Evolutionary conservation across 2,329 filamentous ascomycete genomes (phyloP).

Genomic region (Trichoderma aggressivum): DNA sequence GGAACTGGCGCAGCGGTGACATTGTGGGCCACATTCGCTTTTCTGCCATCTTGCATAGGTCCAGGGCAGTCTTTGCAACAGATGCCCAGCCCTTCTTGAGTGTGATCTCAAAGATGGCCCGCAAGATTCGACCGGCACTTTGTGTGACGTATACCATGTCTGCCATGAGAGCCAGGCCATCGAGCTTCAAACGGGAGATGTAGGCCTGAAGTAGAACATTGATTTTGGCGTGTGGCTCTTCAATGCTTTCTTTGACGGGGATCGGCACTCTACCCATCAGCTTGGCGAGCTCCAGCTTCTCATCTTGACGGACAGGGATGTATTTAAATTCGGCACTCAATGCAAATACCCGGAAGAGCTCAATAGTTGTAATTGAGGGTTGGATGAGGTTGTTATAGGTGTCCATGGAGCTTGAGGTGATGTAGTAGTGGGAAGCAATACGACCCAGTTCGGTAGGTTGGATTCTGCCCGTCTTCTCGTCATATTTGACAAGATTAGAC

Average conservation of each 20-base stretch:
- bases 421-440: slow-evolving; percentile 98
- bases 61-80: slow-evolving; percentile 86
- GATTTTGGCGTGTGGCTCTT: slow-evolving; percentile 96
- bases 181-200: slow-evolving; percentile 89
- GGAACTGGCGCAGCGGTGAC: slow-evolving; percentile 91
- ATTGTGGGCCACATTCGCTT: slow-evolving; percentile 99
- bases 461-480: slow-evolving; percentile 84
- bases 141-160: slow-evolving; percentile 99
- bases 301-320: slow-evolving; percentile 94
- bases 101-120: slow-evolving; percentile 96
- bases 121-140: slow-evolving; percentile 90
- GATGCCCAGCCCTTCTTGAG: slow-evolving; percentile 94
- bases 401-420: slow-evolving; percentile 92
- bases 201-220: slow-evolving; percentile 96
- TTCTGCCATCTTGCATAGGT: slow-evolving; percentile 98
- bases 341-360: slow-evolving; percentile 94
- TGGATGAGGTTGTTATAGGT: slow-evolving; percentile 96
- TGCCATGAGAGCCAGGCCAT: slow-evolving; percentile 93
- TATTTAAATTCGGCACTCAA: slow-evolving; percentile 98
- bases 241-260: slow-evolving; percentile 94
- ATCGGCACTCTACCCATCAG: slow-evolving; percentile 86
- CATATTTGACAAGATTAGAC: slow-evolving; percentile 88
- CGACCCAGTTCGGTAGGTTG: slow-evolving; percentile 92
- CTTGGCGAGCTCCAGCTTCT: slow-evolving; percentile 94
- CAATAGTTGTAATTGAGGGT: slow-evolving; percentile 86